Conservation (phyloP, 305 asterid genomes). For the Solanum hybrid region DNA sequence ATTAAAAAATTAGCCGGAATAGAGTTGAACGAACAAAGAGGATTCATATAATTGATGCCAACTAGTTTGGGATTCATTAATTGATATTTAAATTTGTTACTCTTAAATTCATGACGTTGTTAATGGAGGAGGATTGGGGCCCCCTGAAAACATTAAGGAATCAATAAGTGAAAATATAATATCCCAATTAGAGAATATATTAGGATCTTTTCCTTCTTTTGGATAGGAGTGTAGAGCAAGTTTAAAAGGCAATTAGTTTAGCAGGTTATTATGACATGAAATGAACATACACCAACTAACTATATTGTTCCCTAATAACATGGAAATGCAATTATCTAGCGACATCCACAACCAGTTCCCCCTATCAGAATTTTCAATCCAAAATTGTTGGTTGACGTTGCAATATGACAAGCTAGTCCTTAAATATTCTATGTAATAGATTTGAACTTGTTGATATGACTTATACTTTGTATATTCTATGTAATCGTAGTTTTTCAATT, state of each 20-base stretch:
- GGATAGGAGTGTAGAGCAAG: not conserved
- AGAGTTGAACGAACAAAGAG: not conserved
- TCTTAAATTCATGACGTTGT: not conserved
- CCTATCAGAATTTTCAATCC: not conserved
- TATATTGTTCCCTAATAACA: not conserved
- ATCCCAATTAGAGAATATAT: not conserved
- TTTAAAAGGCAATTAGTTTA: not conserved
- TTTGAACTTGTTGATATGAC: not conserved
- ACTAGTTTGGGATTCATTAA: not conserved
- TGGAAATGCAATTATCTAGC: not conserved
- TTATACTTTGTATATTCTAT: not conserved
- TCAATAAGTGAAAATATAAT: not conserved
- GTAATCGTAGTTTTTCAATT: not conserved
- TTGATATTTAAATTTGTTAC: not conserved
- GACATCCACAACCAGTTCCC: not conserved
- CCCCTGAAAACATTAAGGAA: not conserved
- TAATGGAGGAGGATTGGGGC: not conserved
- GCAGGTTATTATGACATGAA: not conserved
- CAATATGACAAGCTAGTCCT: not conserved
- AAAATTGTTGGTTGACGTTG: not conserved
- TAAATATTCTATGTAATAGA: not conserved
- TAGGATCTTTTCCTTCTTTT: not conserved
- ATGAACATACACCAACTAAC: not conserved
- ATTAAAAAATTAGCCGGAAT: not conserved
- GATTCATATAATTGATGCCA: not conserved